phyloP scores from a whole-genome alignment of 345 rosid species.

The Eucalyptus dawsonii region DNA sequence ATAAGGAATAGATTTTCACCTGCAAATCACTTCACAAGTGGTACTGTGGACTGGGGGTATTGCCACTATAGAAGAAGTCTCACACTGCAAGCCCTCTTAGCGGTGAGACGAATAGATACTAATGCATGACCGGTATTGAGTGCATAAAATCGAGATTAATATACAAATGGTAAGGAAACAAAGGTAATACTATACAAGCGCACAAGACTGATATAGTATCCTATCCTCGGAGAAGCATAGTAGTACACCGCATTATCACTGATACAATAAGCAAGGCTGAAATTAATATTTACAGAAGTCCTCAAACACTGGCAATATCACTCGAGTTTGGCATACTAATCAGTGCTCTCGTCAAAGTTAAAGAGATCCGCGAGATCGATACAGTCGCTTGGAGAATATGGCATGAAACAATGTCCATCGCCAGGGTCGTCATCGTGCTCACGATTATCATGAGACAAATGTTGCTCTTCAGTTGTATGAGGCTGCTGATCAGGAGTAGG shows the following conservation, averaged over 20 bases:
- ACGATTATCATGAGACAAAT: background rate
- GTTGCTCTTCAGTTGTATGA: background rate
- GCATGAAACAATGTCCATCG: background rate
- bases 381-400: background rate
- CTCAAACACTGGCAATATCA: background rate
- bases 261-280: background rate
- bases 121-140: background rate
- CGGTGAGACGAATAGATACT: too few species aligned
- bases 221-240: background rate
- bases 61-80: background rate
- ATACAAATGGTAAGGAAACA: background rate
- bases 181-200: background rate
- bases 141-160: background rate
- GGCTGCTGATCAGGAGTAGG: background rate
- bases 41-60: background rate
- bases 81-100: background rate
- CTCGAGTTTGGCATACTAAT: background rate
- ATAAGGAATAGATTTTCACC: background rate
- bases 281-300: background rate
- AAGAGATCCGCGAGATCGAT: background rate
- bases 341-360: background rate
- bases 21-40: background rate
- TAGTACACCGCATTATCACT: background rate
- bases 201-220: background rate
- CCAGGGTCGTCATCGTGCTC: accelerated